These are phyloP conservation scores for Cladosporium oxysporum DNA, from an alignment of 2,329 filamentous ascomycete genomes.

Conservation along the genomic window DNA sequence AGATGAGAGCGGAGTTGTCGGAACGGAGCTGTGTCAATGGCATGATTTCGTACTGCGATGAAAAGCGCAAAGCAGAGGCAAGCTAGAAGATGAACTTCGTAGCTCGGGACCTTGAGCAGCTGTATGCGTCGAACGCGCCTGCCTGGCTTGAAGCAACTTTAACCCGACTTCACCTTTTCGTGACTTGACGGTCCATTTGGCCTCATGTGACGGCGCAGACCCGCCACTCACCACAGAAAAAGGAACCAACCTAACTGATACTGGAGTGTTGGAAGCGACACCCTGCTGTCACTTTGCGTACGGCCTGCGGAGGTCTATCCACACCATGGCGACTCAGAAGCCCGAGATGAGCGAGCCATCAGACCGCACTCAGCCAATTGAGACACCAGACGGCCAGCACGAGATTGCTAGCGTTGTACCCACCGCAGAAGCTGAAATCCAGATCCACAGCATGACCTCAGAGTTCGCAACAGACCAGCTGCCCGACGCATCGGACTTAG, in stretches of 20 bases:
- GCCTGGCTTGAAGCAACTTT: slow-evolving; percentile 9
- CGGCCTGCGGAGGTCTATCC: neutral
- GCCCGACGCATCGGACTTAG: neutral
- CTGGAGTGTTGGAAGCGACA: neutral
- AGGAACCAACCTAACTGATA: neutral
- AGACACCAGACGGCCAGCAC: neutral
- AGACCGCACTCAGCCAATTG: neutral
- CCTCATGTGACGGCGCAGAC: neutral
- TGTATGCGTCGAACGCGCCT: neutral
- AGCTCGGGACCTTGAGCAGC: neutral
- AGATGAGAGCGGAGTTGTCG: neutral
- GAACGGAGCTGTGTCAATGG: neutral
- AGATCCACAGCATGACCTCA: neutral
- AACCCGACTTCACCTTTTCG: slow-evolving; percentile 13
- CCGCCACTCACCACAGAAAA: neutral
- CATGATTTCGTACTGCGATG: neutral
- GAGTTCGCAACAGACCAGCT: neutral
- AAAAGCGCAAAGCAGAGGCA: neutral
- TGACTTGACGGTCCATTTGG: neutral
- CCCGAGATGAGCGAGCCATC: neutral
- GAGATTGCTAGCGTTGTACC: neutral
- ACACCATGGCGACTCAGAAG: neutral
- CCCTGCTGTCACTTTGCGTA: neutral
- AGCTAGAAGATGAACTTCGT: neutral
- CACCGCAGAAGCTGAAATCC: neutral